Evolutionary conservation across 345 rosid genomes (phyloP).

Genomic region (Ceriops zippeliana): DNA sequence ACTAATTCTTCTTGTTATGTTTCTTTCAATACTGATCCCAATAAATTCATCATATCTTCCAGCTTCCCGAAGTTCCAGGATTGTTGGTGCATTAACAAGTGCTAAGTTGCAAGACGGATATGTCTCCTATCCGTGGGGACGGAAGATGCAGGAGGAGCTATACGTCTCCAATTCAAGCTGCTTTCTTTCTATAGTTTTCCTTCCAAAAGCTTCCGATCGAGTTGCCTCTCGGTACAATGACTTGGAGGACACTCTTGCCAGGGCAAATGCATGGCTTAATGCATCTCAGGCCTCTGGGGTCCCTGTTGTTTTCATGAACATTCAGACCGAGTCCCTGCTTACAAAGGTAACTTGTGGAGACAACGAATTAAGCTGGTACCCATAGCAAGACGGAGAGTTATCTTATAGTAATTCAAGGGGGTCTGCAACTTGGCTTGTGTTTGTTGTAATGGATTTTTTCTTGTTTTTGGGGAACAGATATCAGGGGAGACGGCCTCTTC

Average conservation of each 20-base stretch:
- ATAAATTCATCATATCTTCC: constrained; percentile 13
- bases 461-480: constrained; percentile 45
- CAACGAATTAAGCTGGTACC: not conserved
- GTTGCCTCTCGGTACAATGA: constrained; percentile 79
- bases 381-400: not conserved
- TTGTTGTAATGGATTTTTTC: not conserved
- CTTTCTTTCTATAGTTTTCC: constrained; percentile 81
- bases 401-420: not conserved
- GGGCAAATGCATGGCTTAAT: constrained; percentile 84
- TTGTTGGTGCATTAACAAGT: constrained; percentile 61
- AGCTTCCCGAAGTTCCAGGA: constrained; percentile 77
- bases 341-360: constrained; percentile 58
- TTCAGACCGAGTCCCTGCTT: constrained; percentile 89
- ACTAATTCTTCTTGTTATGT: no score
- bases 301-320: constrained; percentile 77
- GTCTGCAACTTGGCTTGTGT: not conserved
- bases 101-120: constrained; percentile 94
- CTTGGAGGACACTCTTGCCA: constrained; percentile 92
- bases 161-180: constrained; percentile 70
- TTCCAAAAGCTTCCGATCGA: constrained; percentile 79
- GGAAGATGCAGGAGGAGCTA: constrained; percentile 59
- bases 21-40: no score
- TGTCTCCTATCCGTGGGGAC: constrained; percentile 83
- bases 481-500: constrained; percentile 95
- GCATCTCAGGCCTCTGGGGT: constrained; percentile 80